Base-by-base conservation (phyloP, 2,329 filamentous ascomycete genomes). In the Phoma herbarum region DNA sequence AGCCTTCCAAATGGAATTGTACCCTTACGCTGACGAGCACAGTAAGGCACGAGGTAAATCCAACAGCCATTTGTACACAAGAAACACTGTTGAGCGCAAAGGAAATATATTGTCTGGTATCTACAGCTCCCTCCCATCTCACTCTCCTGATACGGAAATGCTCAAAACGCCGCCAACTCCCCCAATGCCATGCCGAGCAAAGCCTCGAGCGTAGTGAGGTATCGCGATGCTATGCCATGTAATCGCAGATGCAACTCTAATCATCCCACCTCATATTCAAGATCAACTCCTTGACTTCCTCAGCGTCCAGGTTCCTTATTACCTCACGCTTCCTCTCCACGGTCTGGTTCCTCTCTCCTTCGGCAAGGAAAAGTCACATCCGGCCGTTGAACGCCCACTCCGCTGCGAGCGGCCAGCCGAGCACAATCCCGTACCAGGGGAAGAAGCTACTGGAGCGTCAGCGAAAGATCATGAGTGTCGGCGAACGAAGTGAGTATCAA, bases 401-500 rank as follows among this genome's bases (percentile, higher is more conserved):
- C 5, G 67, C 69, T 2, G 65, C 71, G 10, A 76, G 33, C 0
- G 75, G 75, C 75, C 75, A 77, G 25, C 71, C 73, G 14, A 78
- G 66, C 3, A 77, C 57, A 3, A 66, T 29, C 25, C 52, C 66
- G 49, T 67, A 66, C 45, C 68, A 64, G 3, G 75, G 74, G 33
- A 77, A 52, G 63, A 67, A 72, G 2, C 74, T 75, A 14, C 1
- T 3, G 11, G n/a, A 2, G 3, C 18, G 7, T 46, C 6, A 45
- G 43, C 26, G 9, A 18, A 9, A 4, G 2, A 16, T 43, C 6
- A n/a, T n/a, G n/a, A n/a, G n/a, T n/a, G n/a, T 9, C 26, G 26
- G 26, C 26, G 26, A 9, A 28, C 26, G 26, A 28, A 28, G 26
- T 28, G 26, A 28, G 26, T 28, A 28, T 28, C 26, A 28, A 9